Evolutionary conservation across 352 stramenopile species (phyloP), one percentile per base, ranked within the genome.

Genomic region (Phytophthora sansomeana): DNA sequence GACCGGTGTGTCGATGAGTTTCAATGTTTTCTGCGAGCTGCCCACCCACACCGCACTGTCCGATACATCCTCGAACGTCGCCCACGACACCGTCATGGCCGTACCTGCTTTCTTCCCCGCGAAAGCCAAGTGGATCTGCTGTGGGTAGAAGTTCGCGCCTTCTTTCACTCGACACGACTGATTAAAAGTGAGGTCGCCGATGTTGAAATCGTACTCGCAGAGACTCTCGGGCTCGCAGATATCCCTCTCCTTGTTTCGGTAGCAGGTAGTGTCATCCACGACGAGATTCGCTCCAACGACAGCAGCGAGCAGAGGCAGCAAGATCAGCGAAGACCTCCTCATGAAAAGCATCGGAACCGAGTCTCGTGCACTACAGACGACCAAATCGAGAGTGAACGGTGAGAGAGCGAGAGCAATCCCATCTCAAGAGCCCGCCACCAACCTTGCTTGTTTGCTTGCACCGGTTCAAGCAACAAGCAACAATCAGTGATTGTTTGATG

Each of bases 61-160:
- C 0, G 44, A 42, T 32, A 87, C 72, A 0, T 71, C 26, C 13
- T 76, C 68, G 48, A 77, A 87, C 3, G 80, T 89, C 5, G 78
- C 75, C 82, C 82, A 91, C 16, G 82, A 91, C 21, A 89, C 49
- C 1, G 74, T 80, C 81, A 91, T 91, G 10, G 46, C 74, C 5
- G 81, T 87, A 16, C 81, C 79, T 2, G 69, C 26, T 11, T 74
- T 53, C 5, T 48, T 61, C 24, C 78, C 80, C 21, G 83, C 74
- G 29, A 78, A 91, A 21, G 83, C 77, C 17, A 89, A 53, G 52
- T 89, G 83, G 13, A 89, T 64, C 52, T 91, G 83, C 63, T 88
- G 76, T 21, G 83, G 81, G 17, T 77, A 61, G 35, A 78, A 81
- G 62, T 85, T 85, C 21, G 63, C 64, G 26, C 62, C 71, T 21